Evolutionary conservation across 768 basidiomycete species (phyloP), one percentile per base, ranked within the genome.

Genomic region (Trametes villosa): DNA sequence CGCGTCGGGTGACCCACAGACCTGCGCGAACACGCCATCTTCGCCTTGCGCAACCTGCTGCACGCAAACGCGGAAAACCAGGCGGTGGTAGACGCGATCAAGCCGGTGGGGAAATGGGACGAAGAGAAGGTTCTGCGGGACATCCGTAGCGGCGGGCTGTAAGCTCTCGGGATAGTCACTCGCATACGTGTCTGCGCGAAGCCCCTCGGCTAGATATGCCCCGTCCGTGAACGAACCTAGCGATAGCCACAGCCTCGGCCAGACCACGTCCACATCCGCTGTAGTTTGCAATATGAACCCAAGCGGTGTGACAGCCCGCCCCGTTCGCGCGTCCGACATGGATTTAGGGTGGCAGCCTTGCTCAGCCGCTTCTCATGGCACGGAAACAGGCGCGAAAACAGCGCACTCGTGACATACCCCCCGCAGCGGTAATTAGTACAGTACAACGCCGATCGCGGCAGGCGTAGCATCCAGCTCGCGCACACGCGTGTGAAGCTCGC

Each of bases 11-110:
- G 47, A 31, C 47, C 27, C 55, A 33, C 69, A 94, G 96, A 93
- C 75, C 77, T 98, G 47, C 88, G 94, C 20, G 96, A 98, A 75
- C 92, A 97, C 70, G 94, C 95, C 2, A 84, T 98, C 41, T 87
- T 97, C 64, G 83, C 93, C 20, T 78, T 97, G 20, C 85, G 86
- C 44, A 92, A 91, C 72, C 73, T 96, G 12, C 79, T 98, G 57
- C 80, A 88, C 64, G 79, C 81, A 36, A 97, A 97, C 71, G 63
- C 74, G 29, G 89, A 88, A 60, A 97, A 93, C 66, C 94, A 98
- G 74, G 81, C 79, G 2, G 79, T 92, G 41, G 88, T 98, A 47
- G 82, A 87, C 58, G 83, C 83, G 54, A 83, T 94, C 63, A 83
- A 86, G 68, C 88, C 88, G 27, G 75, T 81, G 20, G 79, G 80